phyloP scores from a whole-genome alignment of 345 rosid species.

The Bruguiera gymnorhiza region DNA sequence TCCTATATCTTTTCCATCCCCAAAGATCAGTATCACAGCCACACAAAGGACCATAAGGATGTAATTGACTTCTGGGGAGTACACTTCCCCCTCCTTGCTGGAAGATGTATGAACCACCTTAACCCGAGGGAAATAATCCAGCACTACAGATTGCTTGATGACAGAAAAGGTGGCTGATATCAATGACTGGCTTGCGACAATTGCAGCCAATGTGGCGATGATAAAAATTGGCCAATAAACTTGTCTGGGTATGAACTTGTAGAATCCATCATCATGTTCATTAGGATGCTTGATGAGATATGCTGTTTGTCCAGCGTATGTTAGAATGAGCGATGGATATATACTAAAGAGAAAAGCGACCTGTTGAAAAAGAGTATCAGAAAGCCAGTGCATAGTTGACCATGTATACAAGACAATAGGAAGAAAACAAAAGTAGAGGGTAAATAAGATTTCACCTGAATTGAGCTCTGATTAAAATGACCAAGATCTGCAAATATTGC shows the following conservation, averaged over 20 bases:
- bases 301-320: slow-evolving; percentile 90
- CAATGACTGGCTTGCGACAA: slow-evolving; percentile 84
- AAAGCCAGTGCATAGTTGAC: slow-evolving; percentile 4
- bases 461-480: slow-evolving; percentile 63
- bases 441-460: slow-evolving; percentile 38
- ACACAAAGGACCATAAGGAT: slow-evolving; percentile 80
- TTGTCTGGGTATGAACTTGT: slow-evolving; percentile 64
- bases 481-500: slow-evolving; percentile 91
- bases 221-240: slow-evolving; percentile 84
- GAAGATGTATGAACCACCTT: slow-evolving; percentile 83
- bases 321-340: slow-evolving; percentile 78
- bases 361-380: slow-evolving; percentile 33
- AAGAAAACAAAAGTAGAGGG: background rate
- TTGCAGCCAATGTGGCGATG: slow-evolving; percentile 68
- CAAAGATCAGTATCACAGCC: slow-evolving; percentile 71
- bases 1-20: slow-evolving; percentile 78
- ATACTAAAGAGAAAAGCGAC: slow-evolving; percentile 66
- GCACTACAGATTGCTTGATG: slow-evolving; percentile 83
- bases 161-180: slow-evolving; percentile 89
- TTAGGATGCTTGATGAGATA: slow-evolving; percentile 65
- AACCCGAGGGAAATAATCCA: slow-evolving; percentile 84
- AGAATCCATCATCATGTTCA: slow-evolving; percentile 68
- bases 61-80: slow-evolving; percentile 86
- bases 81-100: slow-evolving; percentile 78
- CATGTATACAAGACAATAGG: background rate